These are phyloP conservation scores for Kickxella alabastrina DNA, from an alignment of 192 early-diverging fungal genomes.

Conservation along the genomic window DNA sequence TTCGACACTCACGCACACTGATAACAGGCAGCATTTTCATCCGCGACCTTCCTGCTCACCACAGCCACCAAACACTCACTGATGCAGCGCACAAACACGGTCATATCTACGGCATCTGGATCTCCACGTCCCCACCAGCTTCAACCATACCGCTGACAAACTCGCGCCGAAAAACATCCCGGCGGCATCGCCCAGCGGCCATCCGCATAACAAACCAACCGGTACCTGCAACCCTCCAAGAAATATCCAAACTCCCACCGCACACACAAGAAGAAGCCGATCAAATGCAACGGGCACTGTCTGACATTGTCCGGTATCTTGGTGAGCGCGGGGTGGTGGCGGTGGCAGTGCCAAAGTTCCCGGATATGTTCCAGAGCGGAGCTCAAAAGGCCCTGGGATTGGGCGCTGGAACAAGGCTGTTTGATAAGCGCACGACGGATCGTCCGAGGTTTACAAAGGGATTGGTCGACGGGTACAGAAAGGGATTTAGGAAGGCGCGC, in stretches of 20 bases:
- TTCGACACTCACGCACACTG: no score
- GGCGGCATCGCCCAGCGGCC: constrained; percentile 12
- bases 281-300: background rate
- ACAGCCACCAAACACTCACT: background rate
- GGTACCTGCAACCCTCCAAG: constrained; percentile 8
- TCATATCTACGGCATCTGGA: constrained; percentile 20
- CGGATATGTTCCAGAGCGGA: constrained; percentile 22
- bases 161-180: background rate
- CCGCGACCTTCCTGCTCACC: background rate
- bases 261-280: constrained; percentile 15
- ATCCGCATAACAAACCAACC: constrained; percentile 22
- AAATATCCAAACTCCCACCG: constrained; percentile 17
- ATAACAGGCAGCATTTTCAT: constrained; percentile 11
- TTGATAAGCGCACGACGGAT: constrained; percentile 19
- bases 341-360: constrained; percentile 13
- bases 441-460: constrained; percentile 18
- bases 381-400: constrained; percentile 14
- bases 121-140: background rate
- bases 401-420: constrained; percentile 16
- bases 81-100: constrained; percentile 7
- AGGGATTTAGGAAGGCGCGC: constrained; percentile 17
- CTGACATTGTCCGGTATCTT: constrained; percentile 1
- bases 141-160: background rate
- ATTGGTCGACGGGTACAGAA: constrained; percentile 38
- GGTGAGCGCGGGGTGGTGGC: background rate